Conservation (phyloP, 129 eudicot species). For the Arctium minus region DNA sequence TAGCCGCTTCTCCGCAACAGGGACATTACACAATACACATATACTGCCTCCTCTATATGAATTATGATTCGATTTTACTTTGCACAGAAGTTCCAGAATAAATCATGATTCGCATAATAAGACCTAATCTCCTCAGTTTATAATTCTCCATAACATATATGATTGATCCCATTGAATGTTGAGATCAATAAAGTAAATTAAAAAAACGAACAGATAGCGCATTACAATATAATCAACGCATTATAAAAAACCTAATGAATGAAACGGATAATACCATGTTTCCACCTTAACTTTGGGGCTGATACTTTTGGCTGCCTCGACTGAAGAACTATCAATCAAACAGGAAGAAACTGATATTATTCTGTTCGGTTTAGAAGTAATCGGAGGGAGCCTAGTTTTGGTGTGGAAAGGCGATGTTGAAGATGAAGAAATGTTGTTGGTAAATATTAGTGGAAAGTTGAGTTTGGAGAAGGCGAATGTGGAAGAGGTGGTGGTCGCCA, state of each 20-base stretch:
- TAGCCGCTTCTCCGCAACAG: neutral
- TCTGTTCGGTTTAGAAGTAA: slow-evolving; percentile 18
- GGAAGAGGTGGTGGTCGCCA: slow-evolving; percentile 43
- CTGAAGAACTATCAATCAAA: slow-evolving; percentile 25
- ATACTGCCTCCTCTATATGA: neutral
- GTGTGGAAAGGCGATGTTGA: neutral
- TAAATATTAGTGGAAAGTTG: slow-evolving; percentile 8
- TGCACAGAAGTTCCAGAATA: no score
- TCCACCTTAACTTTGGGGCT: slow-evolving; percentile 34
- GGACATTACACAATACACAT: neutral
- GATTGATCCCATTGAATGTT: neutral
- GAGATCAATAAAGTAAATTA: neutral
- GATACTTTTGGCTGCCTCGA: slow-evolving; percentile 20
- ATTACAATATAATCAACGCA: neutral
- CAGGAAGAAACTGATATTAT: slow-evolving; percentile 18
- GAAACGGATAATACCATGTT: slow-evolving; percentile 41
- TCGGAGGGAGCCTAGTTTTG: slow-evolving; percentile 14
- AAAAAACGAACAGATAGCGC: neutral
- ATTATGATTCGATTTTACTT: neutral
- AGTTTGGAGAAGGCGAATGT: slow-evolving; percentile 32
- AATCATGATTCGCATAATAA: neutral
- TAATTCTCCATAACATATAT: neutral
- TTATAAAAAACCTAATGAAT: neutral
- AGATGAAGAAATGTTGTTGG: slow-evolving; percentile 17
- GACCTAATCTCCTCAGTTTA: neutral